These are phyloP conservation scores for Mycena haematopus DNA, from an alignment of 768 basidiomycete genomes.

Conservation along the genomic window DNA sequence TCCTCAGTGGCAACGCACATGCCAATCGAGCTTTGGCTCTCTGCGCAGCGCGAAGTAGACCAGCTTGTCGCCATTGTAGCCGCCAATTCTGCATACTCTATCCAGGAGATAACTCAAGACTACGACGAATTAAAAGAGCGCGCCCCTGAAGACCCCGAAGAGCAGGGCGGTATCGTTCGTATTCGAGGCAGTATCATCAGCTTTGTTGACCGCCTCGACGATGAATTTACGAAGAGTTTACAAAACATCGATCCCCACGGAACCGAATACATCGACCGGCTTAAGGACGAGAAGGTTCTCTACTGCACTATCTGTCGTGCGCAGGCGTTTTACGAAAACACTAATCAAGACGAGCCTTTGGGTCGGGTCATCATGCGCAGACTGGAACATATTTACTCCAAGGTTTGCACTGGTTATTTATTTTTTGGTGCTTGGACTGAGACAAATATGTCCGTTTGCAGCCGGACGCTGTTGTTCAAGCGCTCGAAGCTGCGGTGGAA, in stretches of 20 bases:
- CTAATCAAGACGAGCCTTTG: slow-evolving; percentile 76
- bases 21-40: slow-evolving; percentile 90
- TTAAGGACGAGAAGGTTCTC: slow-evolving; percentile 94
- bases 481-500: slow-evolving; percentile 77
- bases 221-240: slow-evolving; percentile 96
- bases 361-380: slow-evolving; percentile 93
- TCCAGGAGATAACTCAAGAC: slow-evolving; percentile 87
- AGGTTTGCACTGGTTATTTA: slow-evolving; percentile 49
- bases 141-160: slow-evolving; percentile 60
- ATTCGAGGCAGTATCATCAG: slow-evolving; percentile 96
- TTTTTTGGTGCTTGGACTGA: neutral
- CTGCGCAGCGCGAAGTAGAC: slow-evolving; percentile 88
- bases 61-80: slow-evolving; percentile 83
- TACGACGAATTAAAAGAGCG: slow-evolving; percentile 93
- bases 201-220: slow-evolving; percentile 94
- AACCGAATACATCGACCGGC: slow-evolving; percentile 96
- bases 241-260: slow-evolving; percentile 99
- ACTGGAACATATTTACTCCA: slow-evolving; percentile 97
- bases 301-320: slow-evolving; percentile 94
- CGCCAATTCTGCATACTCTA: slow-evolving; percentile 73
- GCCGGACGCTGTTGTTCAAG: slow-evolving; percentile 93
- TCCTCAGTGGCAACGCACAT: slow-evolving; percentile 85
- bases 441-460: slow-evolving; percentile 38
- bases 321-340: slow-evolving; percentile 89
- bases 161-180: slow-evolving; percentile 76